Conservation (phyloP, 768 basidiomycete species). For the Rhizopogon salebrosus region DNA sequence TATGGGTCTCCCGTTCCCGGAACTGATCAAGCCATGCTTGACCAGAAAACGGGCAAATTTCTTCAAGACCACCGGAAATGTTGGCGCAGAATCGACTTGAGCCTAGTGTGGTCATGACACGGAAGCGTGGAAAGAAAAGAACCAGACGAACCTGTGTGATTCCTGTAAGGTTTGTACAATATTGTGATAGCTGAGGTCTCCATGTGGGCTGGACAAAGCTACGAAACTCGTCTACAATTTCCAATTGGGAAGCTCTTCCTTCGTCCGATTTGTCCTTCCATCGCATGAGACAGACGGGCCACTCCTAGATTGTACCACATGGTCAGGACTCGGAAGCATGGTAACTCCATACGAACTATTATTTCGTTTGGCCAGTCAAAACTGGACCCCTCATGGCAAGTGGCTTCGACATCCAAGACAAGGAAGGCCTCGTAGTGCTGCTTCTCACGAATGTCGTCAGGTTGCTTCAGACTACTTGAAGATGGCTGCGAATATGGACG, state of each 20-base stretch:
- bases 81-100: constrained; percentile 76
- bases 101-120: constrained; percentile 39
- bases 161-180: constrained; percentile 85
- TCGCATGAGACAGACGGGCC: constrained; percentile 83
- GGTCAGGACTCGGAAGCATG: constrained; percentile 9
- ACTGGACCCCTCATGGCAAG: constrained; percentile 58
- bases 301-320: constrained; percentile 54
- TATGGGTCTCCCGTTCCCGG: constrained; percentile 47
- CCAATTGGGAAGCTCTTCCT: constrained; percentile 50
- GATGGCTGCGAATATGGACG: constrained; percentile 4
- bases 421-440: constrained; percentile 74
- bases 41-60: constrained; percentile 64
- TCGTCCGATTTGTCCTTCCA: constrained; percentile 65
- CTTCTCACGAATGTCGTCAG: constrained; percentile 18
- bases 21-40: constrained; percentile 65
- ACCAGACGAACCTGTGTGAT: constrained; percentile 75
- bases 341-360: constrained; percentile 54
- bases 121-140: constrained; percentile 3
- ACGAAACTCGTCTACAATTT: constrained; percentile 77
- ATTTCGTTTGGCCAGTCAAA: constrained; percentile 94
- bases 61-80: constrained; percentile 64
- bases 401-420: constrained; percentile 87
- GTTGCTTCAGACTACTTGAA: constrained; percentile 9
- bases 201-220: constrained; percentile 86
- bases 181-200: constrained; percentile 73